Evolutionary conservation across 2,329 filamentous ascomycete species (phyloP), one percentile per base, ranked within the genome.

Genomic region (Hawksworthiomyces lignivorus): DNA sequence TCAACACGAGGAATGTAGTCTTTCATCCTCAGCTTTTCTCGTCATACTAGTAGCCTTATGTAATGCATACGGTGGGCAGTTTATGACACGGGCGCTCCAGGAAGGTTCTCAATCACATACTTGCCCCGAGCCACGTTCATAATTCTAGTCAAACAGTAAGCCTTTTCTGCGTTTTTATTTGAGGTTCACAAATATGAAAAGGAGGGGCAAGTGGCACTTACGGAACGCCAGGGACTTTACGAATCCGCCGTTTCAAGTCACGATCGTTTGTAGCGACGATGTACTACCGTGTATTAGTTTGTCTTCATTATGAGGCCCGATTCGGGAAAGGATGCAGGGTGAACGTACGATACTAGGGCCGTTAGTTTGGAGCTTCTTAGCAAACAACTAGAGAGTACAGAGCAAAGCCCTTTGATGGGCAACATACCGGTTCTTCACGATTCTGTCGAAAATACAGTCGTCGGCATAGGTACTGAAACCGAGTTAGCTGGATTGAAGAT

Each of bases 41-140:
- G n/a, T n/a, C n/a, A n/a, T n/a, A n/a, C n/a, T n/a, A n/a, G n/a
- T n/a, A n/a, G n/a, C n/a, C n/a, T n/a, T n/a, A n/a, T n/a, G n/a
- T n/a, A n/a, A n/a, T n/a, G n/a, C n/a, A n/a, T n/a, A n/a, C n/a
- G n/a, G n/a, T n/a, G n/a, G n/a, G n/a, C n/a, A n/a, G 40, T 28
- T 24, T 44, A 48, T 14, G 46, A 36, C 52, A 88, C 82, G 26
- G 86, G 85, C 28, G 86, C 87, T 62, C 88, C 85, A 5, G 89
- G 89, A 48, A 96, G 64, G 54, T 89, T 78, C 71, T 97, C 92
- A 56, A 98, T 92, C 36, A 90, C 82, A 63, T 96, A 97, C 64
- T 96, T 96, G 34, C 86, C 87, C 56, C 86, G 77, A 6, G 84
- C 85, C 21, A 92, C 87, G 56, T 81, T 87, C 71, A 95, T 74